Conservation (phyloP, 345 rosid genomes). For the Citrus trifoliata region DNA sequence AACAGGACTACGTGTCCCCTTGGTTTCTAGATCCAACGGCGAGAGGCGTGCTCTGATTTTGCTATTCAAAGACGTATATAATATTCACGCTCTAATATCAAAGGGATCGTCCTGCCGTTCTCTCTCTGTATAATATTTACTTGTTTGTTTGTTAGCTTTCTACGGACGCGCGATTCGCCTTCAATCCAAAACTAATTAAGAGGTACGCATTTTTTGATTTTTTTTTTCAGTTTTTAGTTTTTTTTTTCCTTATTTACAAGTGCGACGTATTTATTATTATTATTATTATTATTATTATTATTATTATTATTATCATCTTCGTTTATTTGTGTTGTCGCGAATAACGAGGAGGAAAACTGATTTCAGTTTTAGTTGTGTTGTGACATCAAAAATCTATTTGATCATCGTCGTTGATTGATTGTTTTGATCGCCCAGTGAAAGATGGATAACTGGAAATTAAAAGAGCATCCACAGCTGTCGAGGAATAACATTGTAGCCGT, state of each 20-base stretch:
- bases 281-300: too few relatives aligned
- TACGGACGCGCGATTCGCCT: neutral
- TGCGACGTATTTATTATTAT: too few relatives aligned
- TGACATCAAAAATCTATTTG: neutral
- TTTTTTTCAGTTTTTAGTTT: too few relatives aligned
- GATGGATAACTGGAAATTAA: conserved; percentile 75
- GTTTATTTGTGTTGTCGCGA: neutral
- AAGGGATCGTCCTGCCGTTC: neutral
- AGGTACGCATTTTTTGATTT: neutral
- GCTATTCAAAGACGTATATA: neutral
- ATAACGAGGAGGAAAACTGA: neutral
- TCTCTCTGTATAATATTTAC: neutral
- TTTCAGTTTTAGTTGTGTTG: neutral
- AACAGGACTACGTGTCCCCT: neutral
- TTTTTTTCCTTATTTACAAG: too few relatives aligned
- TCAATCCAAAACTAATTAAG: neutral
- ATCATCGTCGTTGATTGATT: neutral
- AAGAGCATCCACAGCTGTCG: conserved; percentile 76
- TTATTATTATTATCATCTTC: neutral
- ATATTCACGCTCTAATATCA: too few relatives aligned
- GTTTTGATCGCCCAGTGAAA: neutral
- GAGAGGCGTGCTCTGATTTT: neutral
- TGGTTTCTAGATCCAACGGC: neutral
- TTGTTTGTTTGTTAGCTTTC: neutral
- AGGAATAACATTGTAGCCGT: conserved; percentile 74